Evolutionary conservation across 306 rosid genomes (phyloP).

Genomic region (Astragalus membranaceus): DNA sequence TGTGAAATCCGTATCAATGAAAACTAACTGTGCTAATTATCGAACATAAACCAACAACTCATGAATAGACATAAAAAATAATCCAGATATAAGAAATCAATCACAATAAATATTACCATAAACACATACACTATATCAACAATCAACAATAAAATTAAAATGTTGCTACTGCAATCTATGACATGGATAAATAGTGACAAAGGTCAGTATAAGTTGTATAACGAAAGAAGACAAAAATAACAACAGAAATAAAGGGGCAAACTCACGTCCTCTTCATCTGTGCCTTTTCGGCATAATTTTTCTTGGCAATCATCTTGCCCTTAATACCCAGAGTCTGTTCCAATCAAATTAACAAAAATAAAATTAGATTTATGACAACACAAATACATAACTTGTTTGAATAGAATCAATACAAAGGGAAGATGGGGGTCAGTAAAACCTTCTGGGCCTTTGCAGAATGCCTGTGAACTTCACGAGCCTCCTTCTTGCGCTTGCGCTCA

Average conservation of each 20-base stretch:
- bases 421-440: conserved; percentile 21
- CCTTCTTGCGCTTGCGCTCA: conserved; percentile 84
- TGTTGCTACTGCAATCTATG: not conserved
- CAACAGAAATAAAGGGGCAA: not conserved
- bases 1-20: not conserved
- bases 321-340: conserved; percentile 73
- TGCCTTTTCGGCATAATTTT: conserved; percentile 79
- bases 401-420: not conserved
- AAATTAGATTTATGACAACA: not conserved
- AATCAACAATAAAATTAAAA: not conserved
- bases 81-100: not conserved
- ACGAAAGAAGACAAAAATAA: not conserved
- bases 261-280: conserved; percentile 88
- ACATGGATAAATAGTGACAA: not conserved
- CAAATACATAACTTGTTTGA: not conserved
- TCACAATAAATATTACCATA: not conserved
- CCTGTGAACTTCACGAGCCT: conserved; percentile 80
- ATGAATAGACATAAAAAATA: not conserved
- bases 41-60: not conserved
- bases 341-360: not conserved
- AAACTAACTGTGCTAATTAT: not conserved
- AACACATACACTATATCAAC: not conserved
- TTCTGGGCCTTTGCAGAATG: conserved; percentile 74
- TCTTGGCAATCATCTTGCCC: conserved; percentile 82
- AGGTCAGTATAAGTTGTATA: not conserved